phyloP scores from a whole-genome alignment of 108 stramenopile species.

The Nannochloropsis oceanica region DNA sequence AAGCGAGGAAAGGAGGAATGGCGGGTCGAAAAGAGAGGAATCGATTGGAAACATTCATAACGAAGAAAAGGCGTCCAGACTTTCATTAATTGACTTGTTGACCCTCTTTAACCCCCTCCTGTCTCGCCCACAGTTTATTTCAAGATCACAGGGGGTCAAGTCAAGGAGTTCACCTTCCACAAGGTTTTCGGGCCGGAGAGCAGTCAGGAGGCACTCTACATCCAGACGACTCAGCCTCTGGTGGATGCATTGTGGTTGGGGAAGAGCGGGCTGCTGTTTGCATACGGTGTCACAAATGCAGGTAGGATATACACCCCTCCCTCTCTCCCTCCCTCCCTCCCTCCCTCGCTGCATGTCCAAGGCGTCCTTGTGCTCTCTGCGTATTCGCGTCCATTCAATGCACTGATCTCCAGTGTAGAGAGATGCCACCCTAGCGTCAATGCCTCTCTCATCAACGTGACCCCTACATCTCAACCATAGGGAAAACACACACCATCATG shows the following conservation, averaged over 20 bases:
- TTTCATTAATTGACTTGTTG: neutral
- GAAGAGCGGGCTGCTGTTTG: conserved; percentile 57
- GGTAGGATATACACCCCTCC: conserved; percentile 49
- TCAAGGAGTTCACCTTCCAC: conserved; percentile 29
- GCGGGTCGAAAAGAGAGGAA: neutral
- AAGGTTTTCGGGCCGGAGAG: conserved; percentile 24
- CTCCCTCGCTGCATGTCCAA: too few relatives aligned
- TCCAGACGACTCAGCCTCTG: conserved; percentile 10
- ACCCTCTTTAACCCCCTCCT: neutral
- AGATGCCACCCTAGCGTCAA: too few relatives aligned
- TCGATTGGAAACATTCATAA: too few relatives aligned
- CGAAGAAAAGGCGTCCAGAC: neutral
- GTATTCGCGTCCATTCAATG: too few relatives aligned
- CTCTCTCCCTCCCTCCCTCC: neutral
- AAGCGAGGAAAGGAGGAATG: neutral
- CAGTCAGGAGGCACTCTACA: conserved; percentile 25
- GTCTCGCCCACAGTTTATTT: neutral
- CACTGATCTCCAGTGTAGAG: too few relatives aligned
- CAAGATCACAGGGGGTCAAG: neutral
- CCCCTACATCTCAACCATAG: too few relatives aligned
- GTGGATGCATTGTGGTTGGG: conserved; percentile 26
- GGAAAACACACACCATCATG: conserved; percentile 89
- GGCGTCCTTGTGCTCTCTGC: too few relatives aligned
- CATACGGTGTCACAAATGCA: conserved; percentile 95
- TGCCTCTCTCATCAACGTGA: too few relatives aligned